phyloP scores from a whole-genome alignment of 208 protist species.

The Trypanosoma melophagium region DNA sequence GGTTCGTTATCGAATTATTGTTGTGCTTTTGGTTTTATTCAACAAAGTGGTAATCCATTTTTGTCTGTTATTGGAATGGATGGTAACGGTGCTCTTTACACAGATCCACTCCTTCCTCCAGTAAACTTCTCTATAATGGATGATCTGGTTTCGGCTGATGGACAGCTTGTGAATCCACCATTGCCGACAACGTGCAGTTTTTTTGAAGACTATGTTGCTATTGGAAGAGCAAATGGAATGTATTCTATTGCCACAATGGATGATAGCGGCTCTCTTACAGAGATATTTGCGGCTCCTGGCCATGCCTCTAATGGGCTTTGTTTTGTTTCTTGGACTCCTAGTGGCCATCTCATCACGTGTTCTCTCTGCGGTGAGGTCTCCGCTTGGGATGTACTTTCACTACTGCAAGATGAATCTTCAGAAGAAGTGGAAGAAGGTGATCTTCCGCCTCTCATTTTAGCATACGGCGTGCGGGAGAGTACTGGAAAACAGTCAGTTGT shows the following conservation, averaged over 20 bases:
- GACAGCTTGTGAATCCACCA: conserved; percentile 72
- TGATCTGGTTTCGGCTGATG: conserved; percentile 24
- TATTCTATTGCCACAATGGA: conserved; percentile 41
- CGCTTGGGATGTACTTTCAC: conserved; percentile 55
- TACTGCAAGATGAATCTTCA: conserved; percentile 25
- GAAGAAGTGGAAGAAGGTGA: conserved; percentile 35
- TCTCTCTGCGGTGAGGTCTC: conserved; percentile 76
- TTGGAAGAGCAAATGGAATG: conserved; percentile 64
- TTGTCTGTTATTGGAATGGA: conserved; percentile 73
- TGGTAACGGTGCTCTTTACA: conserved; percentile 47
- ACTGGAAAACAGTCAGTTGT: conserved; percentile 30
- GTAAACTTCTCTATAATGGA: conserved; percentile 24
- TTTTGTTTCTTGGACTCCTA: conserved; percentile 47
- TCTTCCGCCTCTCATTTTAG: conserved; percentile 45
- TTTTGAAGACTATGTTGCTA: conserved; percentile 32
- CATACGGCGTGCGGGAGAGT: conserved; percentile 51
- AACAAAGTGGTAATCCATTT: conserved; percentile 20
- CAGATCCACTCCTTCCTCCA: conserved; percentile 8
- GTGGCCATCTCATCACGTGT: conserved; percentile 47
- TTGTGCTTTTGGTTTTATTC: conserved; percentile 37
- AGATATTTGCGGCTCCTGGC: conserved; percentile 45
- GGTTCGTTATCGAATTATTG: conserved; percentile 54
- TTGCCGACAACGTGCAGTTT: conserved; percentile 56
- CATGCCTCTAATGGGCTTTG: conserved; percentile 70
- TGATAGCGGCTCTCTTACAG: conserved; percentile 18